phyloP scores from a whole-genome alignment of 2,329 filamentous ascomycete species.

The Fusarium sp. region DNA sequence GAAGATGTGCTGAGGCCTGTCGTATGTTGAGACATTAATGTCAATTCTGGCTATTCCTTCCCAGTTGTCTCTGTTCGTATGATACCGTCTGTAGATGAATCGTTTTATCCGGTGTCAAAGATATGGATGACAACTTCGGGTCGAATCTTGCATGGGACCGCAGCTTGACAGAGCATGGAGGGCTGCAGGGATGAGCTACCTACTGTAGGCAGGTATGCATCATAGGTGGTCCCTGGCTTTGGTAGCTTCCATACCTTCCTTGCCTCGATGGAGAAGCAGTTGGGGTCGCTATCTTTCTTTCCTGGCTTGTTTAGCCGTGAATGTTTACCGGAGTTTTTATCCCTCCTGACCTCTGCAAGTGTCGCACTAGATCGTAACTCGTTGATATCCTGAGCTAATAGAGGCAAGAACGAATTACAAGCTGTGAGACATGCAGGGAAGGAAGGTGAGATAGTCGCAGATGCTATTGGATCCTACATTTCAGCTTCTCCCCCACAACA shows the following conservation, averaged over 20 bases:
- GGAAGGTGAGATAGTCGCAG: constrained; percentile 6
- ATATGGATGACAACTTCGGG: constrained; percentile 27
- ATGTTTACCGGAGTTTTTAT: constrained; percentile 24
- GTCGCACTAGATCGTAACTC: constrained; percentile 14
- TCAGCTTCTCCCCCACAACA: constrained; percentile 14
- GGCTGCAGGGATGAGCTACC: constrained; percentile 29
- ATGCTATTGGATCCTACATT: constrained; percentile 24
- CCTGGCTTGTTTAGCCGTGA: not conserved
- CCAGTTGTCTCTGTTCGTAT: not conserved
- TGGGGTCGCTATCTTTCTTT: constrained; percentile 10
- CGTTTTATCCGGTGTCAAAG: not conserved
- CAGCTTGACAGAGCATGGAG: constrained; percentile 32
- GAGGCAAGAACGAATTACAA: constrained; percentile 2
- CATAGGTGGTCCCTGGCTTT: constrained; percentile 36
- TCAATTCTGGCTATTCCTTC: not conserved
- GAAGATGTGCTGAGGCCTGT: constrained; percentile 10
- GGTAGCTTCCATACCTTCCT: constrained; percentile 35
- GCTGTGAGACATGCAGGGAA: constrained; percentile 21
- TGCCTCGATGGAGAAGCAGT: constrained; percentile 4
- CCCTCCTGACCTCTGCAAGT: constrained; percentile 10
- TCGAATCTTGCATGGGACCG: constrained; percentile 32
- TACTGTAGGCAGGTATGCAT: constrained; percentile 8
- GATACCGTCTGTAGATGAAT: not conserved
- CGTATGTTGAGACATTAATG: constrained; percentile 13
- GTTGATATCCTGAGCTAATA: not conserved